These are phyloP conservation scores for Hippophae gyantsensis DNA, from an alignment of 306 rosid genomes.

Conservation along the genomic window DNA sequence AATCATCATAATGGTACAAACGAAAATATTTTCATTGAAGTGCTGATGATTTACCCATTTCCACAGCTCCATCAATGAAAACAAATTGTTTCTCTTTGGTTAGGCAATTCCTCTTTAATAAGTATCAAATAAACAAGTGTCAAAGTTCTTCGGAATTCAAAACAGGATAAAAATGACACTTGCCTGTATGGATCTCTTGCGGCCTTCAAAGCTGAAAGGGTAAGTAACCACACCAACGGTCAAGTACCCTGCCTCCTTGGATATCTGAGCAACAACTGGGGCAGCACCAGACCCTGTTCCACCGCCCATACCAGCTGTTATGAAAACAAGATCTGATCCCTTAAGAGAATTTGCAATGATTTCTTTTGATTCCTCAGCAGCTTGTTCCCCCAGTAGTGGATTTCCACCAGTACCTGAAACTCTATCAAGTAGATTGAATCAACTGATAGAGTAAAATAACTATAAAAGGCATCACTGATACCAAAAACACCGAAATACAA, in stretches of 20 bases:
- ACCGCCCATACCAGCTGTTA: constrained; percentile 99
- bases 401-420: constrained; percentile 95
- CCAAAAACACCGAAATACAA: no score
- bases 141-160: constrained; percentile 3
- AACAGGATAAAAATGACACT: constrained; percentile 35
- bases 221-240: constrained; percentile 96
- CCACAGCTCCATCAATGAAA: not conserved
- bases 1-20: no score
- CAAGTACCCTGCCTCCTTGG: constrained; percentile 91
- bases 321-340: constrained; percentile 94
- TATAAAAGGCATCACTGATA: constrained; percentile 12
- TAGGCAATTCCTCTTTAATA: not conserved
- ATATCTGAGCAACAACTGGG: constrained; percentile 90
- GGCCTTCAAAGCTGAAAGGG: constrained; percentile 94
- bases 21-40: no score
- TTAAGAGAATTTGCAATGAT: constrained; percentile 68
- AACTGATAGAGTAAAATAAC: constrained; percentile 12
- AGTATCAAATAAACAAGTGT: not conserved
- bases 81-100: not conserved
- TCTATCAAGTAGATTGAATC: constrained; percentile 32
- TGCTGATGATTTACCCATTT: no score
- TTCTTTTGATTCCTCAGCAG: constrained; percentile 95
- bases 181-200: constrained; percentile 94
- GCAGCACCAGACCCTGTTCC: constrained; percentile 99
- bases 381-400: constrained; percentile 95